These are phyloP conservation scores for Coemansia sp. DNA, from an alignment of 192 early-diverging fungal genomes.

Conservation along the genomic window DNA sequence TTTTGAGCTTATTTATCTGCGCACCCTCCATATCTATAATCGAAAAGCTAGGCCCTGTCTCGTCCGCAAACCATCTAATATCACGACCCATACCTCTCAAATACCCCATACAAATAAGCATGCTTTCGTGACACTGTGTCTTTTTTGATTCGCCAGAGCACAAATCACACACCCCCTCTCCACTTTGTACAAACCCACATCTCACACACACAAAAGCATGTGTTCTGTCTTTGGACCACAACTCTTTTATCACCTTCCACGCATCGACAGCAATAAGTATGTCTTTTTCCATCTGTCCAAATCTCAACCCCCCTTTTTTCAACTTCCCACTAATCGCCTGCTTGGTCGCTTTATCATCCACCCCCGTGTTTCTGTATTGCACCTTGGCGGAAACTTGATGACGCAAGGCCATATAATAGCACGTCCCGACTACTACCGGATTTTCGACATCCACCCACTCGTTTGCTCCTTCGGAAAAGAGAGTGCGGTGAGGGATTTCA, in stretches of 20 bases:
- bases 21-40: slow-evolving; percentile 7
- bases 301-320: slow-evolving; percentile 18
- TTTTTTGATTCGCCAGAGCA: no score
- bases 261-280: slow-evolving; percentile 10
- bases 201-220: no score
- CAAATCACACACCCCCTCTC: no score
- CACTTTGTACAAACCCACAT: no score
- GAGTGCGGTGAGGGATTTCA: no score
- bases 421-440: slow-evolving; percentile 13
- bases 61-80: slow-evolving; percentile 8
- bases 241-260: slow-evolving; percentile 10
- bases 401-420: slow-evolving; percentile 20
- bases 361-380: slow-evolving; percentile 13
- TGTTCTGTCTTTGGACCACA: no score
- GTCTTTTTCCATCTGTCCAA: slow-evolving; percentile 21
- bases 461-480: neutral
- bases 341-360: slow-evolving; percentile 11
- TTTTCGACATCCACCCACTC: slow-evolving; percentile 13
- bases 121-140: slow-evolving; percentile 2
- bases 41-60: slow-evolving; percentile 6
- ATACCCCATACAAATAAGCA: slow-evolving; percentile 6
- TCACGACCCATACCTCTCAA: slow-evolving; percentile 11
- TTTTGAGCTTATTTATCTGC: neutral
- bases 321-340: slow-evolving; percentile 17
- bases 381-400: slow-evolving; percentile 20